These are phyloP conservation scores for Phoma herbarum DNA, from an alignment of 2,329 filamentous ascomycete genomes.

Conservation along the genomic window DNA sequence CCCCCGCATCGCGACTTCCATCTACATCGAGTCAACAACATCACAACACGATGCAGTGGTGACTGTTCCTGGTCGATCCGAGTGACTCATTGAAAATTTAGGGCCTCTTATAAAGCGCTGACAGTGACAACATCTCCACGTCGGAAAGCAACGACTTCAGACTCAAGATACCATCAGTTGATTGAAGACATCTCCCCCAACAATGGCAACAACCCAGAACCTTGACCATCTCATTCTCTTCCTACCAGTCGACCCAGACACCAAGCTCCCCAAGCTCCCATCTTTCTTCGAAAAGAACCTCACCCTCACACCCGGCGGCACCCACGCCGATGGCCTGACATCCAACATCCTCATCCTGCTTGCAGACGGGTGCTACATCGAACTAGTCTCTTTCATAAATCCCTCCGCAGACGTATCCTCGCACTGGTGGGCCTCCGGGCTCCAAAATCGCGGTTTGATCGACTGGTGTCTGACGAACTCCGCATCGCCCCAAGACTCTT, in stretches of 20 bases:
- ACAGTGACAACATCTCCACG: neutral
- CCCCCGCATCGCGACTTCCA: slow-evolving; percentile 8
- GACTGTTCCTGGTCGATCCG: neutral
- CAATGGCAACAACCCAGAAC: slow-evolving; percentile 20
- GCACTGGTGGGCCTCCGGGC: slow-evolving; percentile 65
- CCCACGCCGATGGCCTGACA: slow-evolving; percentile 67
- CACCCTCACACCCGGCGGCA: slow-evolving; percentile 67
- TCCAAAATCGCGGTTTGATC: slow-evolving; percentile 65
- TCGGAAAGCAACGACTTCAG: neutral
- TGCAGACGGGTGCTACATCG: slow-evolving; percentile 70
- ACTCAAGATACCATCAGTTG: neutral
- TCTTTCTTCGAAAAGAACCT: slow-evolving; percentile 65
- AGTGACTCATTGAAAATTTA: slow-evolving; percentile 4
- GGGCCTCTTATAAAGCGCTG: neutral
- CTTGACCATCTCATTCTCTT: slow-evolving; percentile 74
- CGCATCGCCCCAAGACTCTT: neutral
- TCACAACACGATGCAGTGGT: neutral
- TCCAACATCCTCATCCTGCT: slow-evolving; percentile 71
- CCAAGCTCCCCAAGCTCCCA: slow-evolving; percentile 44
- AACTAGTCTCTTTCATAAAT: slow-evolving; percentile 70
- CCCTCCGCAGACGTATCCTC: slow-evolving; percentile 51
- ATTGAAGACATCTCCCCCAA: too few species aligned
- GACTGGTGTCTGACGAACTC: slow-evolving; percentile 60
- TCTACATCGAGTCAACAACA: slow-evolving; percentile 2
- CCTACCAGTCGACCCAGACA: slow-evolving; percentile 64